Conservation (phyloP, 164 flowering plant species). For the Annona squamosa region DNA sequence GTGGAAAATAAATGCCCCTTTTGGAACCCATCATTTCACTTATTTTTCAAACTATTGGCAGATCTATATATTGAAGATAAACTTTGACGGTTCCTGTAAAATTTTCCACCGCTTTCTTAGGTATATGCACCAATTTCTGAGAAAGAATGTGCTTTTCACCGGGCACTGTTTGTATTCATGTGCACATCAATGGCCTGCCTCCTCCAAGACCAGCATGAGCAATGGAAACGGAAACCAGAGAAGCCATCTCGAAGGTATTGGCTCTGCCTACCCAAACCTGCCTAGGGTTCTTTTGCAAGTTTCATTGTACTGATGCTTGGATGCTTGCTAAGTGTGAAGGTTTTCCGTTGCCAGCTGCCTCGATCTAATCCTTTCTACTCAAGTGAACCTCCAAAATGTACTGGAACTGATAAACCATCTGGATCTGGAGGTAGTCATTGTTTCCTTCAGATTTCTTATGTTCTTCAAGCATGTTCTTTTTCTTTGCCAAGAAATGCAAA, state of each 20-base stretch:
- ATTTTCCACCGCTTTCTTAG: slow-evolving; percentile 21
- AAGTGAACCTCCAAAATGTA: slow-evolving; percentile 45
- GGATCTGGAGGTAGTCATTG: slow-evolving; percentile 47
- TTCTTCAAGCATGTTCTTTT: neutral
- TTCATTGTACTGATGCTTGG: slow-evolving; percentile 11
- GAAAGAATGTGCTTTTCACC: slow-evolving; percentile 68
- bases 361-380: slow-evolving; percentile 70
- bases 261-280: neutral
- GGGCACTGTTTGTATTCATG: slow-evolving; percentile 73
- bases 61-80: no score
- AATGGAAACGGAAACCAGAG: slow-evolving; percentile 55
- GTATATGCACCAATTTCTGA: slow-evolving; percentile 68
- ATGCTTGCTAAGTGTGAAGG: slow-evolving; percentile 68
- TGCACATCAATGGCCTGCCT: slow-evolving; percentile 85
- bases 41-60: no score
- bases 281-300: neutral
- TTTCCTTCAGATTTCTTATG: neutral
- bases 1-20: neutral
- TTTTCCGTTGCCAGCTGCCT: slow-evolving; percentile 75
- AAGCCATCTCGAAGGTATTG: slow-evolving; percentile 59
- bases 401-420: slow-evolving; percentile 49
- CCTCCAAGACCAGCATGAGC: slow-evolving; percentile 72
- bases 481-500: neutral
- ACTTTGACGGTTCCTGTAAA: neutral
- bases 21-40: neutral